Evolutionary conservation across 2,329 filamentous ascomycete species (phyloP).

Genomic region (Shiraia bambusicola): DNA sequence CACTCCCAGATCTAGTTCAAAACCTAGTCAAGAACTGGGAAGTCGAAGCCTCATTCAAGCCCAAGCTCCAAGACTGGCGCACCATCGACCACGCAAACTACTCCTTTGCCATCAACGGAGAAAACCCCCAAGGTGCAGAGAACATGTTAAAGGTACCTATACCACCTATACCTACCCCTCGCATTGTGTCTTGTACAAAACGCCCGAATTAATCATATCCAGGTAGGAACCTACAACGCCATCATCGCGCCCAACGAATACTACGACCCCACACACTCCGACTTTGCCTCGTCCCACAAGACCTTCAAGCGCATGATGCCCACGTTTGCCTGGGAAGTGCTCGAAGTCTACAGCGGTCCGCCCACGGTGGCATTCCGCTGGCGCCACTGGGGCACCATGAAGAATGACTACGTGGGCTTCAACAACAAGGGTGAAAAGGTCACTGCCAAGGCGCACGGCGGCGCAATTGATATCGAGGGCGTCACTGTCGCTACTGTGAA

Average conservation of each 20-base stretch:
- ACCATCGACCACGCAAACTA: constrained; percentile 63
- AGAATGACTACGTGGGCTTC: constrained; percentile 64
- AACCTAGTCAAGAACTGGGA: constrained; percentile 76
- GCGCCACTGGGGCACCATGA: constrained; percentile 69
- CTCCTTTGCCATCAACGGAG: constrained; percentile 65
- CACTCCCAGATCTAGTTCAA: constrained; percentile 62
- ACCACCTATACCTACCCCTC: neutral
- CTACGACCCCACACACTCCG: constrained; percentile 62
- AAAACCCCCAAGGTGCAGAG: constrained; percentile 57
- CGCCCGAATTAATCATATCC: neutral
- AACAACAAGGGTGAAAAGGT: constrained; percentile 66
- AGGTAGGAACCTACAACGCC: constrained; percentile 68
- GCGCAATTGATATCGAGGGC: constrained; percentile 63
- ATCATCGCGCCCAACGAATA: constrained; percentile 64
- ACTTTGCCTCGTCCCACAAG: constrained; percentile 67
- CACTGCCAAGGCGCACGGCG: constrained; percentile 61
- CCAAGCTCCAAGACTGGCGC: constrained; percentile 62
- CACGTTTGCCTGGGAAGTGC: constrained; percentile 69
- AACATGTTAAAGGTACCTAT: constrained; percentile 62
- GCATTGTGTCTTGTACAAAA: neutral
- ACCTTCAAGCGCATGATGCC: constrained; percentile 75
- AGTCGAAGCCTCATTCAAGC: constrained; percentile 70
- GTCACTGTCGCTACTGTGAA: constrained; percentile 64
- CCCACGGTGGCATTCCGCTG: constrained; percentile 64
- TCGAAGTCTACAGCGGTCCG: constrained; percentile 67